A percentile compares a stretch with the other conserved stretches of the same genome.
phyloP scores from a whole-genome alignment of 108 stramenopile genomes.

The Nannochloropsis gaditana region DNA sequence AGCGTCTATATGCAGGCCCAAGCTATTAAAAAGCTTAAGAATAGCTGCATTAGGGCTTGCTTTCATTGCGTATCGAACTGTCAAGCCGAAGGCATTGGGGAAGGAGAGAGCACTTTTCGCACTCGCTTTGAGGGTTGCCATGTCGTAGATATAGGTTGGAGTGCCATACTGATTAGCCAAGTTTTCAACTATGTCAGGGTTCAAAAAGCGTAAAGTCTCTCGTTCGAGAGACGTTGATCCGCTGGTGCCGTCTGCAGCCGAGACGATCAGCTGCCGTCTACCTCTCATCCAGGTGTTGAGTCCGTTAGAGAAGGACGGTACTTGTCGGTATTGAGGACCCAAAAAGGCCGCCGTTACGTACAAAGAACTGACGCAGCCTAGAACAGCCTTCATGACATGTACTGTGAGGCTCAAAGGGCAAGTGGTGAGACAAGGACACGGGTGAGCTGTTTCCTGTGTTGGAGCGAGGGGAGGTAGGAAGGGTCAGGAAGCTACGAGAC shows the following conservation, averaged over 20 bases:
- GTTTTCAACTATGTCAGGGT: background rate
- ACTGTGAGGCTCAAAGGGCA: no score
- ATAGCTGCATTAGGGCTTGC: slow-evolving; percentile 84
- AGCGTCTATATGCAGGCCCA: slow-evolving; percentile 89
- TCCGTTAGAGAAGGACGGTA: background rate
- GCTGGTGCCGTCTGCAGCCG: background rate
- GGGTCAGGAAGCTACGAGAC: no score
- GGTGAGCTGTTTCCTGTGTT: no score
- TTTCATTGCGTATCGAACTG: slow-evolving; percentile 97
- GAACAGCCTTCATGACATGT: background rate
- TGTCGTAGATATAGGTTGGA: slow-evolving; percentile 88
- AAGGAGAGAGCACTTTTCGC: slow-evolving; percentile 82
- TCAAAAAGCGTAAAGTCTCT: slow-evolving; percentile 13
- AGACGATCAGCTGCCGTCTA: background rate
- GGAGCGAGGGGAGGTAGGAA: no score
- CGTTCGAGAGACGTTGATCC: background rate
- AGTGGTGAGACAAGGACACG: no score
- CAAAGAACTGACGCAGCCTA: background rate
- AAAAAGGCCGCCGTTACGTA: background rate
- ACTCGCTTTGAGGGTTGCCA: slow-evolving; percentile 65
- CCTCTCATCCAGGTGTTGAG: background rate
- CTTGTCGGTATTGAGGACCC: background rate
- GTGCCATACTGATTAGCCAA: slow-evolving; percentile 56
- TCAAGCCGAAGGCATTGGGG: slow-evolving; percentile 90
- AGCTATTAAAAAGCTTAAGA: slow-evolving; percentile 72